Conservation (phyloP, 176 grass and related monocot genomes). For the Phoenix dactylifera region DNA sequence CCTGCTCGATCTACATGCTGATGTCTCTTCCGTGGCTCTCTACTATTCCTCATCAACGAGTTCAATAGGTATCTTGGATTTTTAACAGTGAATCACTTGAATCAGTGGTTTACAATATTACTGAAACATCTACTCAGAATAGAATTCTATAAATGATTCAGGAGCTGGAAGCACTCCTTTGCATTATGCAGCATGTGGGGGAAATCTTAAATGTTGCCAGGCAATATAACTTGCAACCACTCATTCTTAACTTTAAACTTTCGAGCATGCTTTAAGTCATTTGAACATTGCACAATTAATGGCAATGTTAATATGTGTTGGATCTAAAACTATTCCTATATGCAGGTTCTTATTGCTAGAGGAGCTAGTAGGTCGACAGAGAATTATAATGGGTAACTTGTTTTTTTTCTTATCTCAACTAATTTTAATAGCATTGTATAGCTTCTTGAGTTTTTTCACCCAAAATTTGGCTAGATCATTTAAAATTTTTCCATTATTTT, state of each 20-base stretch:
- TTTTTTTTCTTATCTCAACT: not conserved
- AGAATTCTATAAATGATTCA: constrained; percentile 4
- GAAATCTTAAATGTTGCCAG: constrained; percentile 88
- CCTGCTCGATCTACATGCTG: constrained; percentile 57
- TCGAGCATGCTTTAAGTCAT: too few species aligned
- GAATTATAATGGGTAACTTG: constrained; percentile 65
- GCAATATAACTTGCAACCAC: constrained; percentile 9
- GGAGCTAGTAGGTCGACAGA: constrained; percentile 41
- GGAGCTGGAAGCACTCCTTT: constrained; percentile 73
- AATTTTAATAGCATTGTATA: too few species aligned
- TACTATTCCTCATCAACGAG: constrained; percentile 33
- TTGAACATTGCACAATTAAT: too few species aligned
- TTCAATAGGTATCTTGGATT: constrained; percentile 41
- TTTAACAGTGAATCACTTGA: not conserved
- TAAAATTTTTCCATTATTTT: too few species aligned
- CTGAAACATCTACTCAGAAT: not conserved
- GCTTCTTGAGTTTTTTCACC: too few species aligned
- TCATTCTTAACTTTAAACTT: too few species aligned
- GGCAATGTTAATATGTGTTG: not conserved
- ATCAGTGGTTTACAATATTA: not conserved
- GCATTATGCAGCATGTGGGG: constrained; percentile 70
- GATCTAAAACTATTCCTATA: not conserved
- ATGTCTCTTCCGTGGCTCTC: constrained; percentile 29
- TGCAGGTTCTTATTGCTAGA: constrained; percentile 56
- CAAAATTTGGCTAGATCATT: too few species aligned